Conservation (phyloP, 2,329 filamentous ascomycete genomes). For the Fusarium setosum region DNA sequence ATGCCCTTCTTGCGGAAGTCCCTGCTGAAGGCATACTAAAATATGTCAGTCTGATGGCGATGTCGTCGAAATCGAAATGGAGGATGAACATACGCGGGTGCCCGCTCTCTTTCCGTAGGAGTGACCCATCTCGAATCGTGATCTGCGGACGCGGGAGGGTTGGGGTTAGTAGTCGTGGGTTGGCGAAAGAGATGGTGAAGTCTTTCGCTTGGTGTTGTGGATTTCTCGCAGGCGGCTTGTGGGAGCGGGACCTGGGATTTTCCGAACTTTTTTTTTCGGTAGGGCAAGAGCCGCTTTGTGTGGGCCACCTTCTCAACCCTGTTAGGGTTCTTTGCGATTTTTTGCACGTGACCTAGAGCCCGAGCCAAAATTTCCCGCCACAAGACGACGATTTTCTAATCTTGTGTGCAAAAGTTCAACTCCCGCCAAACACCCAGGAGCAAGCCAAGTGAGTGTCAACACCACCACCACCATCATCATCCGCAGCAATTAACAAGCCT, state of each 20-base stretch:
- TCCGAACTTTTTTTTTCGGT: conserved; percentile 49
- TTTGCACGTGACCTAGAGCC: conserved; percentile 43
- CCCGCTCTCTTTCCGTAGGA: conserved; percentile 87
- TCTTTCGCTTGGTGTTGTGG: conserved; percentile 49
- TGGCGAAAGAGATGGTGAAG: conserved; percentile 50
- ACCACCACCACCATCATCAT: conserved; percentile 15
- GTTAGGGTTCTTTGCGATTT: conserved; percentile 48
- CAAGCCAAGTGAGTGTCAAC: conserved; percentile 54
- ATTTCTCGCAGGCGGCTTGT: conserved; percentile 53
- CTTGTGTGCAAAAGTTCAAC: conserved; percentile 47
- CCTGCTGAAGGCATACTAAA: conserved; percentile 89
- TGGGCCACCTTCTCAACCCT: conserved; percentile 9
- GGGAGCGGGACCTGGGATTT: conserved; percentile 52
- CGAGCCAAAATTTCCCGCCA: conserved; percentile 47
- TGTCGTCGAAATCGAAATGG: conserved; percentile 28
- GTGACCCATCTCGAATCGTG: conserved; percentile 82
- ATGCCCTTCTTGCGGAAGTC: conserved; percentile 95
- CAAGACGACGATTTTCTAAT: conserved; percentile 46
- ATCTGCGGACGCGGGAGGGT: conserved; percentile 52
- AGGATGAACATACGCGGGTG: conserved; percentile 75
- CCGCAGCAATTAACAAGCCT: conserved; percentile 43
- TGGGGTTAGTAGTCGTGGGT: conserved; percentile 57
- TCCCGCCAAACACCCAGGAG: conserved; percentile 52
- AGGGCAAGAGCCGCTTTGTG: conserved; percentile 48
- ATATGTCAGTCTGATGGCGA: conserved; percentile 46